phyloP scores from a whole-genome alignment of 768 basidiomycete species.

The Russula brevipes region DNA sequence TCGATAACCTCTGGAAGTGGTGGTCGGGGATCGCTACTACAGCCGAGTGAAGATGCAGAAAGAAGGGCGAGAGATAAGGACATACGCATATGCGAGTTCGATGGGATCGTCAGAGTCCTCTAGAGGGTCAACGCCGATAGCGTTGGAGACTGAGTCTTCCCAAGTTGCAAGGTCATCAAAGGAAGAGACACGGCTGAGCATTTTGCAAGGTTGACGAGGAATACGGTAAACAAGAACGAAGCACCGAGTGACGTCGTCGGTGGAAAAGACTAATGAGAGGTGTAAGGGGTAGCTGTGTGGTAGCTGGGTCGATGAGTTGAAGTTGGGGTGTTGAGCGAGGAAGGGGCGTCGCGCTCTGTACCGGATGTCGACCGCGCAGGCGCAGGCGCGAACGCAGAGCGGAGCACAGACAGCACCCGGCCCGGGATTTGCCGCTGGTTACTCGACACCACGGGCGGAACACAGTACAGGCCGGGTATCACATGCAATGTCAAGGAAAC shows the following conservation, averaged over 20 bases:
- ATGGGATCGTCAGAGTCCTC: slow-evolving; percentile 22
- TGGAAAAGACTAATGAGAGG: neutral
- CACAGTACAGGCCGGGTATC: too few species aligned
- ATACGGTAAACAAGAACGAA: neutral
- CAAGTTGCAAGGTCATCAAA: slow-evolving; percentile 28
- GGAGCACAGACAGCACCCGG: too few species aligned
- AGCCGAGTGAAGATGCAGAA: neutral
- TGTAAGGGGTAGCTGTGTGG: neutral
- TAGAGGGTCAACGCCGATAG: slow-evolving; percentile 21
- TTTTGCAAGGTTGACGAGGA: slow-evolving; percentile 1
- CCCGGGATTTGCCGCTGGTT: too few species aligned
- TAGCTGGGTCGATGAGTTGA: neutral
- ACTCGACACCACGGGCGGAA: too few species aligned
- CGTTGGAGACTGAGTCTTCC: slow-evolving; percentile 23
- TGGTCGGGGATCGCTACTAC: slow-evolving; percentile 29
- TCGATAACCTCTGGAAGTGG: slow-evolving; percentile 26
- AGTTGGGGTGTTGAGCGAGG: neutral
- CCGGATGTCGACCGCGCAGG: too few species aligned
- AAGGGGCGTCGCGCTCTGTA: neutral
- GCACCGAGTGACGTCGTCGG: neutral
- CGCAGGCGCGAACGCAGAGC: too few species aligned
- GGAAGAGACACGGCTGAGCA: slow-evolving; percentile 25
- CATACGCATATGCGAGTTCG: slow-evolving; percentile 20
- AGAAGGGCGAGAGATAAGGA: neutral
- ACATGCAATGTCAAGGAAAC: too few species aligned